Evolutionary conservation across 192 early-diverging fungal genomes (phyloP), one percentile per base, ranked within the genome.

Genomic region (Coemansia pectinata): DNA sequence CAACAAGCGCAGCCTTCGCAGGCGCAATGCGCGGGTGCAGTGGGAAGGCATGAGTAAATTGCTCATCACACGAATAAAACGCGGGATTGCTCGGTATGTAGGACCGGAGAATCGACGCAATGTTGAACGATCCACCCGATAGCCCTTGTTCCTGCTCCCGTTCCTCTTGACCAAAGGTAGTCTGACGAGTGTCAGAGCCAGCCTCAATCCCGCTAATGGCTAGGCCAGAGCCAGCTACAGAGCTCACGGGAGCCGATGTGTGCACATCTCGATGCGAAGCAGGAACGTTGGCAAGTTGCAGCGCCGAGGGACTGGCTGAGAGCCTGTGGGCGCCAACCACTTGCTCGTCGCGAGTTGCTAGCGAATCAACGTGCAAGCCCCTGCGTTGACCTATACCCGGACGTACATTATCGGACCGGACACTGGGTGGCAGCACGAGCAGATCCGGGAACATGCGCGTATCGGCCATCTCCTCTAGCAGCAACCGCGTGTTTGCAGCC

Each of bases 391-490:
- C 7, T 17, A 6, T 10, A 12, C 59, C 6, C 8, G n/a, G 14
- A 19, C 9, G 14, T 1, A 9, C 10, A 36, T 4, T 21, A n/a
- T 36, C 17, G 19, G 11, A 14, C n/a, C 2, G 8, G 38, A 12
- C 10, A 4, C 11, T 65, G 15, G 78, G 67, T 4, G 81, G 81
- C 3, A 74, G 67, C 29, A 71, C 62, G 29, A 83, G 67, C 47
- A 69, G 66, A 23, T 71, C 65, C 11, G 81, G 81, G 40, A 78
- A 83, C 60, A 45, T 59, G 63, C 75, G 81, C 1, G 76, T 70
- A 23, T 83, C 81, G 11, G 81, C 76, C 73, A 83, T 78, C 41
- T 83, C 73, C 65, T 83, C 81, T 19, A 83, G 67, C 67, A 83
- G 62, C 62, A 83, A 62, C 9, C 81, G 69, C 25, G 81, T 83